A percentile compares a stretch with the other conserved stretches of the same genome.
Evolutionary conservation across 176 grass and related monocot species (phyloP).

Genomic region (Musa itinerans): DNA sequence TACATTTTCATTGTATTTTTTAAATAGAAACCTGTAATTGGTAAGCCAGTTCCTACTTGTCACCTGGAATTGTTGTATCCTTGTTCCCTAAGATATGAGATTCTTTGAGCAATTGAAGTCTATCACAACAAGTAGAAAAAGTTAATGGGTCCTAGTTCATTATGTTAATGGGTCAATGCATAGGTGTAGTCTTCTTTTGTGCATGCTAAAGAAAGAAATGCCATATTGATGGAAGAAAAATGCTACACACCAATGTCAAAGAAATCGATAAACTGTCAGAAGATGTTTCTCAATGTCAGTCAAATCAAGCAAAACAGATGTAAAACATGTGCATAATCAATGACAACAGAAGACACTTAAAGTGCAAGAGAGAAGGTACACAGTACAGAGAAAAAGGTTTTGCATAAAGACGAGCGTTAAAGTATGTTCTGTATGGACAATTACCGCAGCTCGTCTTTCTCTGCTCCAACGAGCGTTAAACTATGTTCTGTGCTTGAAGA

Average conservation of each 20-base stretch:
- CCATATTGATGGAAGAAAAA: too few relatives aligned
- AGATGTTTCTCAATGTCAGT: neutral
- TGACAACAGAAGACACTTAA: neutral
- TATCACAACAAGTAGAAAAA: neutral
- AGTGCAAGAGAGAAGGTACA: neutral
- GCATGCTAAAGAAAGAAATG: too few relatives aligned
- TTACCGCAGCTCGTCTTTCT: too few relatives aligned
- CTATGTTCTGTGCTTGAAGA: neutral
- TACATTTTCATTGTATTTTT: neutral
- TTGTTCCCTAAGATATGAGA: neutral
- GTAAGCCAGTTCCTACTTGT: neutral
- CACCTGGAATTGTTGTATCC: neutral
- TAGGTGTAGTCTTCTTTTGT: too few relatives aligned
- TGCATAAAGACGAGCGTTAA: constrained; percentile 20
- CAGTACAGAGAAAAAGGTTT: constrained; percentile 77
- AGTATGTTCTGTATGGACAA: too few relatives aligned
- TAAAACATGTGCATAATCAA: neutral
- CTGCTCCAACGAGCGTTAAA: neutral
- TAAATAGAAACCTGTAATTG: neutral
- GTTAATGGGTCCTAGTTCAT: too few relatives aligned
- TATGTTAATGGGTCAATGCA: neutral
- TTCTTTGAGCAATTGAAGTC: neutral
- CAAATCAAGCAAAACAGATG: neutral
- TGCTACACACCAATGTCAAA: neutral
- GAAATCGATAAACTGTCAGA: neutral